Percentiles rank a stretch among this genome's conserved stretches.
Evolutionary conservation across 2,329 filamentous ascomycete genomes (phyloP).

Genomic region (Exophiala sideris): DNA sequence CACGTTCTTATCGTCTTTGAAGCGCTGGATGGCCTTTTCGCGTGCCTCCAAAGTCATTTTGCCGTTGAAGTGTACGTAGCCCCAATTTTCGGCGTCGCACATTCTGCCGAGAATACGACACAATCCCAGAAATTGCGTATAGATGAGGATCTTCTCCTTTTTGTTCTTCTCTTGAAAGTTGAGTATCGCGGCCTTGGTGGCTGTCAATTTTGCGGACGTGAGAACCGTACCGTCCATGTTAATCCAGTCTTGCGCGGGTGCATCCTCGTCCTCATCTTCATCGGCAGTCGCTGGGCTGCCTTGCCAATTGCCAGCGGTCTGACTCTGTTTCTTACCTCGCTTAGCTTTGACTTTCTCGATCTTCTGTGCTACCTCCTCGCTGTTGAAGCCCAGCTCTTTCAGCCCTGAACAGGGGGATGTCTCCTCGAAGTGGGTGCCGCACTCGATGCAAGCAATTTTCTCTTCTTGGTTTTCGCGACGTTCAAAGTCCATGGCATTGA

Average conservation of each 20-base stretch:
- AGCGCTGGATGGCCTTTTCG: constrained; percentile 45
- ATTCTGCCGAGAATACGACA: constrained; percentile 50
- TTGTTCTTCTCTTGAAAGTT: constrained; percentile 41
- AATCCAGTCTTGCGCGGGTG: constrained; percentile 21
- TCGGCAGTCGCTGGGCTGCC: background rate
- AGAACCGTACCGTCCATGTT: constrained; percentile 26
- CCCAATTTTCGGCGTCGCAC: constrained; percentile 51
- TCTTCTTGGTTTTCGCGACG: constrained; percentile 7
- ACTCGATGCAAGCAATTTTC: constrained; percentile 22
- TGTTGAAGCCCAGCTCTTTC: constrained; percentile 17
- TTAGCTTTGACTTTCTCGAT: constrained; percentile 8
- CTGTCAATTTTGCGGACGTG: constrained; percentile 35
- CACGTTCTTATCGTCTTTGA: constrained; percentile 39
- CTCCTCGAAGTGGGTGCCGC: constrained; percentile 19
- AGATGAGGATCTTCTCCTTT: constrained; percentile 57
- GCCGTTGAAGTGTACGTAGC: constrained; percentile 47
- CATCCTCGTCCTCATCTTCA: constrained; percentile 9
- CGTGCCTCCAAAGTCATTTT: constrained; percentile 45
- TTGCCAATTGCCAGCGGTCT: background rate
- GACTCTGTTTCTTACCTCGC: background rate
- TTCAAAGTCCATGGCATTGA: constrained; percentile 34
- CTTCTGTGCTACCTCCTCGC: background rate
- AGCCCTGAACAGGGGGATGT: constrained; percentile 16
- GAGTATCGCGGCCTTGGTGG: constrained; percentile 36
- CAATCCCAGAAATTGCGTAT: constrained; percentile 57